Conservation (phyloP, 1,284 basidiomycete genomes). For the Trametes pubescens region DNA sequence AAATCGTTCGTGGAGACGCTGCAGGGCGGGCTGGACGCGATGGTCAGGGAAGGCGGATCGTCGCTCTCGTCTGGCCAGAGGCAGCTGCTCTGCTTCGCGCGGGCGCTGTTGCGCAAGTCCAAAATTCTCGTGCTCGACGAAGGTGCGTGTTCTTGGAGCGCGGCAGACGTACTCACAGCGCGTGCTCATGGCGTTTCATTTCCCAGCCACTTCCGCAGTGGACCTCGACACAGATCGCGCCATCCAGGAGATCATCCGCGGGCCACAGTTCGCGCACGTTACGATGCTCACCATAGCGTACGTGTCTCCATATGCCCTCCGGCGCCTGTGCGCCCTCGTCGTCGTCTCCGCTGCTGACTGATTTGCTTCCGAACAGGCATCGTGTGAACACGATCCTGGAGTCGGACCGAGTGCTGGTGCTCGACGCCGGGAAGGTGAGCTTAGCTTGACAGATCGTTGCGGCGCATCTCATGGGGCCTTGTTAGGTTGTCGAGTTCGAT, state of each 20-base stretch:
- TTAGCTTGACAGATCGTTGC: conserved; percentile 6
- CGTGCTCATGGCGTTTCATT: not conserved
- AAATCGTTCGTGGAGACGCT: conserved; percentile 78
- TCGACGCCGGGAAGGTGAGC: conserved; percentile 68
- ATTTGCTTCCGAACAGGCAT: conserved; percentile 58
- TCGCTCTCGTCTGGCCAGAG: conserved; percentile 88
- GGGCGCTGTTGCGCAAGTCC: conserved; percentile 81
- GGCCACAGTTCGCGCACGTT: conserved; percentile 71
- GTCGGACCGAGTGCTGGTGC: conserved; percentile 85
- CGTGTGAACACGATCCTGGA: conserved; percentile 92
- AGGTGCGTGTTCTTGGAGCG: conserved; percentile 51
- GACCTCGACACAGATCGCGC: conserved; percentile 91
- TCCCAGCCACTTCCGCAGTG: conserved; percentile 79
- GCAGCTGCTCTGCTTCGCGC: conserved; percentile 85
- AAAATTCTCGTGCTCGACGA: conserved; percentile 93
- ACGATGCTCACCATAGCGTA: conserved; percentile 90
- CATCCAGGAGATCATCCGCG: conserved; percentile 84
- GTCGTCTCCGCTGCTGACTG: not conserved
- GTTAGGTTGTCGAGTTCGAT: conserved; percentile 76
- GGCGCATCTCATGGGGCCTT: conserved; percentile 11
- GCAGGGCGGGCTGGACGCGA: conserved; percentile 78
- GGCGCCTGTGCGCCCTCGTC: conserved; percentile 24
- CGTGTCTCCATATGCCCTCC: conserved; percentile 27
- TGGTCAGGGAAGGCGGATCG: conserved; percentile 82
- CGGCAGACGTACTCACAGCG: not conserved